phyloP scores from a whole-genome alignment of 768 basidiomycete genomes.

The Hysterangium stoloniferum region DNA sequence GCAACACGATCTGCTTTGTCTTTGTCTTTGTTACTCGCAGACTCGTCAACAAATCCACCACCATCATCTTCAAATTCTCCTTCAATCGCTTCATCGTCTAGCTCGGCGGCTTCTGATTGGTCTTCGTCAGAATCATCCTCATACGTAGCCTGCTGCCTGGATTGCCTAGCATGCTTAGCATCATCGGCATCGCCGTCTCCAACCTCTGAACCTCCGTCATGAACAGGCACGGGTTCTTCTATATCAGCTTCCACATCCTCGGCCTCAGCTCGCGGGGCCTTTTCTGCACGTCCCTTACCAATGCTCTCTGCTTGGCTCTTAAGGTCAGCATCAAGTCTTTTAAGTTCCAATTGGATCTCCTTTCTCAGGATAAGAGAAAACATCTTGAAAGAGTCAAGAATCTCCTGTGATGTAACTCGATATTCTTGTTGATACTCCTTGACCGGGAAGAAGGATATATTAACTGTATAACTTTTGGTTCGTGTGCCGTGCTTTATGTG shows the following conservation, averaged over 20 bases:
- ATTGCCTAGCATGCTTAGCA: slow-evolving; percentile 63
- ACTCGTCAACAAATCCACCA: slow-evolving; percentile 31
- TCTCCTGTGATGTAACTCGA: slow-evolving; percentile 61
- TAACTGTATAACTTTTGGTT: slow-evolving; percentile 70
- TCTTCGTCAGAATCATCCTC: slow-evolving; percentile 61
- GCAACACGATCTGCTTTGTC: too few relatives aligned
- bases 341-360: slow-evolving; percentile 82
- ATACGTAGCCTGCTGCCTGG: slow-evolving; percentile 68
- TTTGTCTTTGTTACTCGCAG: slow-evolving; percentile 26
- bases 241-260: slow-evolving; percentile 45
- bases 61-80: slow-evolving; percentile 49
- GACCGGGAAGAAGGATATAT: slow-evolving; percentile 78
- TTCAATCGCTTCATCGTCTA: slow-evolving; percentile 53
- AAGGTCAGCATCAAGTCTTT: slow-evolving; percentile 70
- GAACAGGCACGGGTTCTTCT: slow-evolving; percentile 48
- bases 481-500: slow-evolving; percentile 59
- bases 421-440: slow-evolving; percentile 82
- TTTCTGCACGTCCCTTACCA: slow-evolving; percentile 65
- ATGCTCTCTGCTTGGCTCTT: slow-evolving; percentile 73
- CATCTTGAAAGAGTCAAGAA: slow-evolving; percentile 61
- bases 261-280: slow-evolving; percentile 31
- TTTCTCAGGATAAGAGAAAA: slow-evolving; percentile 80
- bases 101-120: slow-evolving; percentile 34
- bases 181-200: slow-evolving; percentile 81
- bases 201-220: slow-evolving; percentile 65